A percentile compares a stretch with the other conserved stretches of the same genome.
Evolutionary conservation across 768 basidiomycete genomes (phyloP).

Genomic region (Exidia glandulosa): DNA sequence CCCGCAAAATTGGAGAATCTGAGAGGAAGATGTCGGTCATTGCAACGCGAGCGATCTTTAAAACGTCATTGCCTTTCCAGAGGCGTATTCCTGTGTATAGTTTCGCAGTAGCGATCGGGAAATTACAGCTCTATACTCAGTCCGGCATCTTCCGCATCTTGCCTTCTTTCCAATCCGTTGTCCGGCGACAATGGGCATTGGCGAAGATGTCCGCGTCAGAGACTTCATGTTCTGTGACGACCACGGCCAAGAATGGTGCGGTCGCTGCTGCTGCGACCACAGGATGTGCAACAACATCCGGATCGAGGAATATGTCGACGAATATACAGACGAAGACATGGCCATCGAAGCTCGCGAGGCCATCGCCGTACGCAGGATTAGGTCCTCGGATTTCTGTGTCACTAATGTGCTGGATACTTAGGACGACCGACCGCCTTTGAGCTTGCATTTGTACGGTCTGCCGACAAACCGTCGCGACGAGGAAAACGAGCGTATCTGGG

Average conservation of each 20-base stretch:
- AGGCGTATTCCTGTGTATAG: too few relatives aligned
- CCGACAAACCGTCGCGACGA: neutral
- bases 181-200: neutral
- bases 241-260: neutral
- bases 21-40: too few relatives aligned
- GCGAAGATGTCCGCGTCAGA: neutral
- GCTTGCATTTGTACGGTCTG: neutral
- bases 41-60: too few relatives aligned
- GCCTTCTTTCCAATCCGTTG: neutral
- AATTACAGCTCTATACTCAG: too few relatives aligned
- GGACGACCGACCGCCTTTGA: neutral
- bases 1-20: too few relatives aligned
- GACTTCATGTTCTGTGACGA: neutral
- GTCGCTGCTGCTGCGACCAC: neutral
- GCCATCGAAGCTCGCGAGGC: neutral
- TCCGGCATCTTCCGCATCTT: neutral
- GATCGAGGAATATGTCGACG: neutral
- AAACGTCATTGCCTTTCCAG: too few relatives aligned
- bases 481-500: neutral
- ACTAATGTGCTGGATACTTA: neutral
- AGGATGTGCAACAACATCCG: neutral
- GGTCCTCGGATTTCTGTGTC: neutral
- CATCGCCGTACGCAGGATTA: neutral
- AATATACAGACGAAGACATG: neutral
- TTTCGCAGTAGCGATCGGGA: too few relatives aligned